These are phyloP conservation scores for Chaetomiaceae sp. DNA, from an alignment of 2,329 filamentous ascomycete species.

Conservation along the genomic window DNA sequence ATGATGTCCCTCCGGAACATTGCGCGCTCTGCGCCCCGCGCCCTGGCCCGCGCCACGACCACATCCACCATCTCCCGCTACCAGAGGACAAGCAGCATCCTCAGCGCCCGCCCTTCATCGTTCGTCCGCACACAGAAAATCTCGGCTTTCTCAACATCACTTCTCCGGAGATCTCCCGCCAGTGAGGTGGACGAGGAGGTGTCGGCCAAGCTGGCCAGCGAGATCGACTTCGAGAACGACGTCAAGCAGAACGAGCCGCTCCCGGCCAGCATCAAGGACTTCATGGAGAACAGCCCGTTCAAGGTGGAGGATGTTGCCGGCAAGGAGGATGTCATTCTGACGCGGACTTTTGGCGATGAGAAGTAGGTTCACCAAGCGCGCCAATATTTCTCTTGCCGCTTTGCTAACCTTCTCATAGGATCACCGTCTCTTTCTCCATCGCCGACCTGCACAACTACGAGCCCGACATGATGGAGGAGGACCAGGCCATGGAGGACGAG, in stretches of 20 bases:
- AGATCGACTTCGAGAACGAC: conserved; percentile 79
- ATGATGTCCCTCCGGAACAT: conserved; percentile 69
- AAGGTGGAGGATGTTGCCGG: conserved; percentile 77
- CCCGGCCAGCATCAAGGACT: conserved; percentile 77
- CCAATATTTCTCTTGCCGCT: background rate
- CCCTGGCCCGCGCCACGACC: conserved; percentile 53
- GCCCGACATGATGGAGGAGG: conserved; percentile 54
- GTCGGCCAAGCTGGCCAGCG: conserved; percentile 76
- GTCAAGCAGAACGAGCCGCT: conserved; percentile 68
- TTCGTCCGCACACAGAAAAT: conserved; percentile 38
- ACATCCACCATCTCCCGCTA: conserved; percentile 46
- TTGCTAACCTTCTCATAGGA: conserved; percentile 29
- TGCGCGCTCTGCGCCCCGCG: conserved; percentile 63
- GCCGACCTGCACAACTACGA: conserved; percentile 70
- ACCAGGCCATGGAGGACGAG: conserved; percentile 52
- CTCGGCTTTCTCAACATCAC: conserved; percentile 49
- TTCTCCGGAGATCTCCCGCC: conserved; percentile 39
- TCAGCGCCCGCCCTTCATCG: conserved; percentile 42
- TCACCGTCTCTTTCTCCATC: conserved; percentile 76
- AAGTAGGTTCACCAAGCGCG: conserved; percentile 53
- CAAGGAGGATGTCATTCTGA: conserved; percentile 81
- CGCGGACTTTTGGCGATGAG: conserved; percentile 80
- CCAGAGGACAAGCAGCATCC: conserved; percentile 45
- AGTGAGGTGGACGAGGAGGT: conserved; percentile 71
- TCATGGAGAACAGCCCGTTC: conserved; percentile 80